Conservation (phyloP, 1,284 basidiomycete genomes). For the Ustilago curta region DNA sequence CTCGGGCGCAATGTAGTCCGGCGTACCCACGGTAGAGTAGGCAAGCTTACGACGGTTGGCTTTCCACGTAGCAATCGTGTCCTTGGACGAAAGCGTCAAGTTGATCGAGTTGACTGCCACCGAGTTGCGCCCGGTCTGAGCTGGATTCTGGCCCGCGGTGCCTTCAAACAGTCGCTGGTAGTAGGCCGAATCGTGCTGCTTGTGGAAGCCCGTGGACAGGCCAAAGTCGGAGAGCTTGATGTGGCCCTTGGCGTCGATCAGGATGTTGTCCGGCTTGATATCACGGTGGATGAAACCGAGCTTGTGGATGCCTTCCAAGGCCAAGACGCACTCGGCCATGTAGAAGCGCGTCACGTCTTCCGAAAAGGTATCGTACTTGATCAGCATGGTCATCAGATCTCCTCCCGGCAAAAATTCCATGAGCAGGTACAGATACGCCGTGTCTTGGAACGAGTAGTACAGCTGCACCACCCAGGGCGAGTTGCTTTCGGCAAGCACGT, state of each 20-base stretch:
- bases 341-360: conserved; percentile 99
- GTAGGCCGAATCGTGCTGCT: conserved; percentile 91
- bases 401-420: conserved; percentile 99
- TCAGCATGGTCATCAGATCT: conserved; percentile 98
- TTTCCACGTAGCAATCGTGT: conserved; percentile 85
- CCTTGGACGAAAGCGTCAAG: conserved; percentile 66
- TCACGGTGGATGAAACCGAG: conserved; percentile 98
- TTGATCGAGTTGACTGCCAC: conserved; percentile 69
- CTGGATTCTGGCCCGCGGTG: conserved; percentile 41
- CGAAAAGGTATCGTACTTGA: conserved; percentile 99
- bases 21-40: conserved; percentile 97
- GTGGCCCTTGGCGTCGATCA: conserved; percentile 93
- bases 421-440: conserved; percentile 93
- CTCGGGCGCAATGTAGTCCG: conserved; percentile 98
- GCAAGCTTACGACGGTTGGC: conserved; percentile 96
- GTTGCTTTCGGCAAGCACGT: conserved; percentile 96
- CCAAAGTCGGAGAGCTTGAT: conserved; percentile 97
- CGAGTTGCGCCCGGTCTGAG: conserved; percentile 65
- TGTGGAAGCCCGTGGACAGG: conserved; percentile 93
- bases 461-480: conserved; percentile 98
- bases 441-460: conserved; percentile 98
- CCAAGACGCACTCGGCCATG: conserved; percentile 97
- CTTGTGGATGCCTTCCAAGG: conserved; percentile 97
- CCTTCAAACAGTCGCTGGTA: conserved; percentile 91
- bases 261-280: conserved; percentile 96